Base-by-base conservation (phyloP, 148 eudicot species). In the Diospyros kaki region DNA sequence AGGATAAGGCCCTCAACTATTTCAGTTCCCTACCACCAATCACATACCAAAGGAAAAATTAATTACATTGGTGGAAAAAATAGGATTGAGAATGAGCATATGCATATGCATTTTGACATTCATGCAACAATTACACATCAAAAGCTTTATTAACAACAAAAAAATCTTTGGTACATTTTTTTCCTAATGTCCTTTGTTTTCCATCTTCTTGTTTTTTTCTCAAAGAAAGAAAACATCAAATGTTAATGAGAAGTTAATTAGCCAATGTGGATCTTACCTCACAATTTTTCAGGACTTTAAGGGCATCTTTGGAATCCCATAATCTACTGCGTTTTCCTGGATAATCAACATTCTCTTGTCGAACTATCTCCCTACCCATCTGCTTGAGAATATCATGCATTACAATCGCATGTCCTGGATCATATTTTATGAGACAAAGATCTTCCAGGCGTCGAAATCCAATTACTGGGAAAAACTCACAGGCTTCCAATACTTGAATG, bases 331-430 rank as follows among this genome's bases (percentile, higher is more conserved):
- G 73, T 40, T 39, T 15, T 54, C 73, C 59, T 13, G 72, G 72
- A 3, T 51, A 28, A 28, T 28, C 59, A 12, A n/a, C 39, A 9
- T n/a, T 40, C 13, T 70, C 61, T 39, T 70, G 73, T 5, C 73
- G 73, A 4, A 70, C 46, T 10, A 70, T 11, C 39, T 70, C 73
- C 11, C 9, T 52, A 3, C 73, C 73, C 73, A 70, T 70, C 2
- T 70, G 61, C 42, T 6, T 28, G 40, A 70, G 52, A 7, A 52
- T 28, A 54, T 10, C 18, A 38, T 70, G 73, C 73, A 70, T 70
- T 18, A 5, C 17, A 15, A 58, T 0, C 6, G 4, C 41, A 3
- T 60, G 28, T 28, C 18, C 6, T 38, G 11, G 40, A 60, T 17
- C 8, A 6, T 4, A 60, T 17, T 28, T 13, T 60, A 4, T 6